These are phyloP conservation scores for Candida xiaguanensis DNA, from an alignment of 805 yeast species.

Conservation along the genomic window DNA sequence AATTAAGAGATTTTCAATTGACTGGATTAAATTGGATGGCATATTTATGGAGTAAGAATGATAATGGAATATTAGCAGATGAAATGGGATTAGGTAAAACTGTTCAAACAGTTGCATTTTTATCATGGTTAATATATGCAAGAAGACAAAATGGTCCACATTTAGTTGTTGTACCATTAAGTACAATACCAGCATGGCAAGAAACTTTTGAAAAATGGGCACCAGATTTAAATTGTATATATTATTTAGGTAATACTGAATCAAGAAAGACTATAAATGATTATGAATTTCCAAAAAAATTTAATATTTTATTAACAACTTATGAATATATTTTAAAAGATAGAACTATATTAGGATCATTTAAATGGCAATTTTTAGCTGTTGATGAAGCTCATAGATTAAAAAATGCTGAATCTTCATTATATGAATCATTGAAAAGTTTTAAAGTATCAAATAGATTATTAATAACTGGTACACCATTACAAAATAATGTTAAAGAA, in stretches of 20 bases:
- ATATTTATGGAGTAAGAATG: slow-evolving; percentile 94
- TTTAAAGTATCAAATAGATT: slow-evolving; percentile 82
- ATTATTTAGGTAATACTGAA: slow-evolving; percentile 87
- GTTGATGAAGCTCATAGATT: slow-evolving; percentile 98
- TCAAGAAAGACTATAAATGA: slow-evolving; percentile 81
- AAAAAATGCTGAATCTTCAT: slow-evolving; percentile 88
- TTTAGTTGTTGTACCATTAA: slow-evolving; percentile 90
- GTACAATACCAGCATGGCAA: slow-evolving; percentile 98
- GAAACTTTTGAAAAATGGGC: slow-evolving; percentile 98
- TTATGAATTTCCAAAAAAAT: slow-evolving; percentile 85
- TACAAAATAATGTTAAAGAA: slow-evolving; percentile 93
- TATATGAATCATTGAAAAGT: slow-evolving; percentile 81
- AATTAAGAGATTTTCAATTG: slow-evolving; percentile 92
- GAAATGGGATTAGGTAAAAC: slow-evolving; percentile 98
- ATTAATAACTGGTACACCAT: slow-evolving; percentile 95
- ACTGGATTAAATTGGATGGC: slow-evolving; percentile 99
- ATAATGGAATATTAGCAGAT: slow-evolving; percentile 94
- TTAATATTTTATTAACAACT: slow-evolving; percentile 89
- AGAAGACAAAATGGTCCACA: slow-evolving; percentile 98
- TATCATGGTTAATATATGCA: slow-evolving; percentile 92
- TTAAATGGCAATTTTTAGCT: slow-evolving; percentile 94
- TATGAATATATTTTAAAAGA: slow-evolving; percentile 96
- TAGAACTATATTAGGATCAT: slow-evolving; percentile 68
- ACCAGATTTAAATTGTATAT: slow-evolving; percentile 90
- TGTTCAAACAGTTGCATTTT: slow-evolving; percentile 88